Percentiles rank a stretch among this genome's conserved stretches.
Conservation (phyloP, 2,329 filamentous ascomycete genomes). For the Incumbomyces delicatus region DNA sequence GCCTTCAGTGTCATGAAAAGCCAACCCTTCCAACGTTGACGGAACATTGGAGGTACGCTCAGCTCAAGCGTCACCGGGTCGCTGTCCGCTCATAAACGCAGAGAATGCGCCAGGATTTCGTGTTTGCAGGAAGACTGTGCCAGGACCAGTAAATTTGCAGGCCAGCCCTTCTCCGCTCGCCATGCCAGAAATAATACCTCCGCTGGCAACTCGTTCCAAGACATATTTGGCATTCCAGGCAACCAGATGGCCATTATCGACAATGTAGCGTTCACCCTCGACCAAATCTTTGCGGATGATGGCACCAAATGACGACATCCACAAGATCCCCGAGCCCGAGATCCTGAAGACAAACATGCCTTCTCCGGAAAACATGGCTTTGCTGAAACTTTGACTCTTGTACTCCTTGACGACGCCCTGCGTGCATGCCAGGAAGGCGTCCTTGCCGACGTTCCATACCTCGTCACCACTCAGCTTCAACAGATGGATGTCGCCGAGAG, state of each 20-base stretch:
- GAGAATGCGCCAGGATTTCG: slow-evolving; percentile 63
- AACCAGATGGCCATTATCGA: slow-evolving; percentile 87
- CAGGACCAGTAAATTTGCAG: slow-evolving; percentile 86
- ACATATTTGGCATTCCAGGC: slow-evolving; percentile 96
- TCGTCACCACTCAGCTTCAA: slow-evolving; percentile 59
- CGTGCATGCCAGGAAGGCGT: slow-evolving; percentile 76
- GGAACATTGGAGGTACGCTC: no score
- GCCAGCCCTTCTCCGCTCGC: slow-evolving; percentile 78
- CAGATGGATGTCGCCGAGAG: slow-evolving; percentile 76
- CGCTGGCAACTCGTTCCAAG: slow-evolving; percentile 79
- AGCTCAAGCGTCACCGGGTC: not conserved
- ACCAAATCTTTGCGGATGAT: slow-evolving; percentile 79
- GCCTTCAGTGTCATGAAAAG: no score
- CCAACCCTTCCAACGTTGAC: no score
- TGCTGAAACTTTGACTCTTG: slow-evolving; percentile 74
- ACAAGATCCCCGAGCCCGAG: slow-evolving; percentile 67
- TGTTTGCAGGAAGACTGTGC: slow-evolving; percentile 86
- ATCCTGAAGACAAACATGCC: slow-evolving; percentile 87
- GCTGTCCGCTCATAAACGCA: slow-evolving; percentile 36
- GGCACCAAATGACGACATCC: slow-evolving; percentile 87
- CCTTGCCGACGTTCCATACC: slow-evolving; percentile 73
- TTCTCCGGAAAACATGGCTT: slow-evolving; percentile 90
- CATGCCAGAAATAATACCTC: slow-evolving; percentile 82
- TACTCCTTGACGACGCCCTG: slow-evolving; percentile 82
- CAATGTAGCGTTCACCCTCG: slow-evolving; percentile 73